Conservation (phyloP, 2,329 filamentous ascomycete species). For the Monilinia fructigena region DNA sequence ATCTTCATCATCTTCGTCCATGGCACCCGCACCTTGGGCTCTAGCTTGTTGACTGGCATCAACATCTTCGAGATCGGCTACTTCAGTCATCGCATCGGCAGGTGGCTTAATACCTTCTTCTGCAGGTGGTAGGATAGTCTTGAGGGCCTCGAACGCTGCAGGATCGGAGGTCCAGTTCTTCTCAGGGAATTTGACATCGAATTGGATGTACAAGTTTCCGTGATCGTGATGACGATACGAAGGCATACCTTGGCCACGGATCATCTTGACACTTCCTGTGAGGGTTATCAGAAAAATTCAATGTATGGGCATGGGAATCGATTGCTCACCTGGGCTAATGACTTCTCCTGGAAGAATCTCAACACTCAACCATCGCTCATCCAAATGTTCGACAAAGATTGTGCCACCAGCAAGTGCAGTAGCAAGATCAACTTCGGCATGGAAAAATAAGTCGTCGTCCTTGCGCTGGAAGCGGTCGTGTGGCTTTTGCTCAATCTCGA, state of each 20-base stretch:
- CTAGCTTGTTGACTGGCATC: constrained; percentile 67
- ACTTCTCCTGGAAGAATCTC: constrained; percentile 93
- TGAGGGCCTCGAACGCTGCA: constrained; percentile 74
- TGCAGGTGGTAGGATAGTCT: constrained; percentile 78
- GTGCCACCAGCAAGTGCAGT: constrained; percentile 90
- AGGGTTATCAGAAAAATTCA: constrained; percentile 34
- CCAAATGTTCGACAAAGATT: constrained; percentile 92
- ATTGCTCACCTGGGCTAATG: constrained; percentile 76
- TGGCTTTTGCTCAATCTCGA: constrained; percentile 99
- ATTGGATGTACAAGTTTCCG: constrained; percentile 96
- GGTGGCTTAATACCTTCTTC: constrained; percentile 63
- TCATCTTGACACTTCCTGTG: constrained; percentile 83
- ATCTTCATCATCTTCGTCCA: constrained; percentile 77
- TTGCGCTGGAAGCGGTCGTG: constrained; percentile 92
- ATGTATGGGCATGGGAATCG: background rate
- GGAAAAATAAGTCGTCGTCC: constrained; percentile 93
- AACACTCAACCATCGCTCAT: constrained; percentile 93
- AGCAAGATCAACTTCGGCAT: constrained; percentile 91
- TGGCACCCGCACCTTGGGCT: constrained; percentile 63
- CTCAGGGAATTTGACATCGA: constrained; percentile 95
- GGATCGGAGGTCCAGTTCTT: constrained; percentile 66
- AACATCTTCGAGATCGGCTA: constrained; percentile 81
- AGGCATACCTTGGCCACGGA: constrained; percentile 97
- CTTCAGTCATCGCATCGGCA: constrained; percentile 84
- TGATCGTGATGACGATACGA: constrained; percentile 91